Evolutionary conservation across 202 grass and related monocot genomes (phyloP).

Genomic region (Hordeum pubiflorum): DNA sequence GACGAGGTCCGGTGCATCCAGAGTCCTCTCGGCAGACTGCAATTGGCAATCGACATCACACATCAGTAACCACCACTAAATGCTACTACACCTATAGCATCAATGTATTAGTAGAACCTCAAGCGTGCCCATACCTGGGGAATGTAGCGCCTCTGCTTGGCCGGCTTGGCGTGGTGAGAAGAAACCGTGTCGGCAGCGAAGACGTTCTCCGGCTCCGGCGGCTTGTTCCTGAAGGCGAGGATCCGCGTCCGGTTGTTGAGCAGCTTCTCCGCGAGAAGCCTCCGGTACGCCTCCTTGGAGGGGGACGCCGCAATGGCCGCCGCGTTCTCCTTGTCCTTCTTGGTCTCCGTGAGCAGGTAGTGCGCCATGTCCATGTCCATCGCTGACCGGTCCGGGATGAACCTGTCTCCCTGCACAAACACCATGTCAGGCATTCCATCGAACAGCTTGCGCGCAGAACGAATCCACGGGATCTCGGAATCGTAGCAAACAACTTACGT

Average conservation of each 20-base stretch:
- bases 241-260: constrained; percentile 76
- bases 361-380: constrained; percentile 94
- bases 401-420: constrained; percentile 69
- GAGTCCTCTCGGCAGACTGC: constrained; percentile 80
- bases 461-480: background rate
- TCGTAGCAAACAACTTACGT: constrained; percentile 29
- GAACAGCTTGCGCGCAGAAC: background rate
- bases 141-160: constrained; percentile 69
- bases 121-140: constrained; percentile 38
- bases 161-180: constrained; percentile 41
- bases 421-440: background rate
- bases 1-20: constrained; percentile 73
- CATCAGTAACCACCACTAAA: constrained; percentile 17
- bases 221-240: constrained; percentile 85
- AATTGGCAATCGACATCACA: background rate
- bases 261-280: constrained; percentile 80
- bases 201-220: constrained; percentile 41
- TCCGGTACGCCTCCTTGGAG: constrained; percentile 70
- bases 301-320: constrained; percentile 37
- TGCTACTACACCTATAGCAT: background rate
- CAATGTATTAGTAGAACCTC: background rate
- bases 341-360: constrained; percentile 74
- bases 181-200: constrained; percentile 25
- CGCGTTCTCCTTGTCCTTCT: constrained; percentile 79
- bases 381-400: constrained; percentile 70